Evolutionary conservation across 2,329 filamentous ascomycete species (phyloP).

Genomic region (Penicillium sp.): DNA sequence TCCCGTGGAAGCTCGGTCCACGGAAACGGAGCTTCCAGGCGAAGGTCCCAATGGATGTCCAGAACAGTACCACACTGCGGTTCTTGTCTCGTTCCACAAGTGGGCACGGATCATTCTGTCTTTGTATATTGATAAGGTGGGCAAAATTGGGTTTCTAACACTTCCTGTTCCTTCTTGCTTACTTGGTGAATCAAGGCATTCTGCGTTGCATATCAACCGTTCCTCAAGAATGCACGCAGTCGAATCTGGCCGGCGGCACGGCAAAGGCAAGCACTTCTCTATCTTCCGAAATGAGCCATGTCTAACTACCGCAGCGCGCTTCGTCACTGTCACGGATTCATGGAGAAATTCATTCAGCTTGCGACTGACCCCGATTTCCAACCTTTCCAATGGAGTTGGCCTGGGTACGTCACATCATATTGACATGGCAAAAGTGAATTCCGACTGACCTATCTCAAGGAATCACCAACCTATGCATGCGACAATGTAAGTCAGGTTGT

Average conservation of each 20-base stretch:
- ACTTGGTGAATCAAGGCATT: constrained; percentile 37
- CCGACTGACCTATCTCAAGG: constrained; percentile 24
- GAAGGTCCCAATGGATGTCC: constrained; percentile 40
- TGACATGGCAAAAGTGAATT: background rate
- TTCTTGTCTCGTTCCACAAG: constrained; percentile 49
- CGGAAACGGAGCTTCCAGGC: constrained; percentile 37
- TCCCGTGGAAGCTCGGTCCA: constrained; percentile 27
- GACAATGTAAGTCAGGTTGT: constrained; percentile 35
- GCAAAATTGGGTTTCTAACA: background rate
- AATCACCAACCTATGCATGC: constrained; percentile 50
- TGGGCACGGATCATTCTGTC: constrained; percentile 50
- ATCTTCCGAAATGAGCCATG: background rate
- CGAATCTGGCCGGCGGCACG: constrained; percentile 51
- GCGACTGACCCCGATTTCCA: constrained; percentile 51
- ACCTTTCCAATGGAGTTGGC: constrained; percentile 53
- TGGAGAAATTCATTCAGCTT: constrained; percentile 53
- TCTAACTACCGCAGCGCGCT: constrained; percentile 40
- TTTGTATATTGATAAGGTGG: constrained; percentile 49
- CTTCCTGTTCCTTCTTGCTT: constrained; percentile 3
- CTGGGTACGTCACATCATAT: constrained; percentile 33
- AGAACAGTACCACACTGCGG: constrained; percentile 48
- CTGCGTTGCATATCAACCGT: constrained; percentile 52
- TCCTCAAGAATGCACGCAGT: constrained; percentile 52
- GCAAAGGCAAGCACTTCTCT: constrained; percentile 38
- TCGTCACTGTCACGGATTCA: constrained; percentile 51